phyloP scores from a whole-genome alignment of 116 monocot species.

The Trichopus zeylanicus region DNA sequence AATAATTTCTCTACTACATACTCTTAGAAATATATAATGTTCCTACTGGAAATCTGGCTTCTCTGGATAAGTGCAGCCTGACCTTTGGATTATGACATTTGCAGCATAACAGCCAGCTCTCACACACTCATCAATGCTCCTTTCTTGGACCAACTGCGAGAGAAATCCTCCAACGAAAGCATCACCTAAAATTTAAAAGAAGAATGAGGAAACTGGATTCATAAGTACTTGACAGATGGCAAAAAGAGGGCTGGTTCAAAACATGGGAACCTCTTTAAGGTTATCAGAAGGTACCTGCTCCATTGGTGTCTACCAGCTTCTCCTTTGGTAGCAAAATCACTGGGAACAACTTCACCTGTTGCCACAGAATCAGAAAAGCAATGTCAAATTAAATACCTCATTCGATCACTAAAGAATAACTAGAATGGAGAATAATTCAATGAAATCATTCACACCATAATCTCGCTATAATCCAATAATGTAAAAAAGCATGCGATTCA shows the following conservation, averaged over 20 bases:
- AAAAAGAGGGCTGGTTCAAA: neutral
- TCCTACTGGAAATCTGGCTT: constrained; percentile 64
- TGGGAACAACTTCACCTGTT: constrained; percentile 4
- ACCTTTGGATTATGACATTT: constrained; percentile 88
- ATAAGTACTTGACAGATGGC: no score
- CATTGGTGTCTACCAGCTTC: constrained; percentile 96
- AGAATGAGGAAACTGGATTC: no score
- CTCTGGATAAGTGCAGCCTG: constrained; percentile 89
- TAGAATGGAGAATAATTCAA: no score
- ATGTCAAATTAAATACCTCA: neutral
- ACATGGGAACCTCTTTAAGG: neutral
- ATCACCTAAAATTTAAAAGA: constrained; percentile 48
- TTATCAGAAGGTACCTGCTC: constrained; percentile 10
- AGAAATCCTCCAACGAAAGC: constrained; percentile 98
- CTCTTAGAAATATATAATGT: no score
- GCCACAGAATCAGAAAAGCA: neutral
- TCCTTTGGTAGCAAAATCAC: constrained; percentile 87
- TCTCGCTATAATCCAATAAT: no score
- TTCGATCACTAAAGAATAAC: no score
- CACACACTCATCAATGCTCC: constrained; percentile 81
- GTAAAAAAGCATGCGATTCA: no score
- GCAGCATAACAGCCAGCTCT: constrained; percentile 78
- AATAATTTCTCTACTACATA: no score
- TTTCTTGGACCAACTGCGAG: constrained; percentile 79
- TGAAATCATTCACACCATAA: no score